These are phyloP conservation scores for Artemisia tridentata DNA, from an alignment of 129 eudicot genomes.

Conservation along the genomic window DNA sequence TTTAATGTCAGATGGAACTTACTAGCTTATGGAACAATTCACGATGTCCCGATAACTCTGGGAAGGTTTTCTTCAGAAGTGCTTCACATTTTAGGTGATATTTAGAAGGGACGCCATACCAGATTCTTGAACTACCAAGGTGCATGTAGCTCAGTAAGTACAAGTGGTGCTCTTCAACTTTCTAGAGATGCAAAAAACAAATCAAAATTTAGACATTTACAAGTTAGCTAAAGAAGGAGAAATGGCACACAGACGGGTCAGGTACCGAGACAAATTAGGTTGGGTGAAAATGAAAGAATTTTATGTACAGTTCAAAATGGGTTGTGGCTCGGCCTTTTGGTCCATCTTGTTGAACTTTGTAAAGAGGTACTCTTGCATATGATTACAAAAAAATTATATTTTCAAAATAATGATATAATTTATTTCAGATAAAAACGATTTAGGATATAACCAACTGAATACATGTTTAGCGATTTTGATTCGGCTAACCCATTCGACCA, in stretches of 20 bases:
- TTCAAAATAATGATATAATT: background rate
- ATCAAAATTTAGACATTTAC: constrained; percentile 12
- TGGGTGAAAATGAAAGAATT: background rate
- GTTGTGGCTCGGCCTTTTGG: background rate
- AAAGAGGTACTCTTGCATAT: too few species aligned
- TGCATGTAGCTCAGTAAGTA: constrained; percentile 69
- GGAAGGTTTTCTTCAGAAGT: constrained; percentile 54
- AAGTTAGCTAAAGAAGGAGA: constrained; percentile 1
- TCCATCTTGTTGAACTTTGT: background rate
- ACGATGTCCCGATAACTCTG: constrained; percentile 49
- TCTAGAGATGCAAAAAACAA: constrained; percentile 36
- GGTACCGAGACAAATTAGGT: background rate
- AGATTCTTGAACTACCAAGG: constrained; percentile 65
- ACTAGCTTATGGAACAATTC: constrained; percentile 62
- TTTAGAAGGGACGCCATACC: constrained; percentile 71
- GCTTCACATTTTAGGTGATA: constrained; percentile 53
- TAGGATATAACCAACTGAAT: background rate
- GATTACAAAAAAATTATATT: too few species aligned
- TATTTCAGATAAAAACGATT: background rate
- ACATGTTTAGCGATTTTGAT: background rate
- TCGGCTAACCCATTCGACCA: background rate
- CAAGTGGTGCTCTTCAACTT: constrained; percentile 70
- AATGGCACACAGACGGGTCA: background rate
- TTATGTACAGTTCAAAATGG: background rate
- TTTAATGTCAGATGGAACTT: constrained; percentile 27